Conservation (phyloP, 768 basidiomycete genomes). For the Ramaria sp. region DNA sequence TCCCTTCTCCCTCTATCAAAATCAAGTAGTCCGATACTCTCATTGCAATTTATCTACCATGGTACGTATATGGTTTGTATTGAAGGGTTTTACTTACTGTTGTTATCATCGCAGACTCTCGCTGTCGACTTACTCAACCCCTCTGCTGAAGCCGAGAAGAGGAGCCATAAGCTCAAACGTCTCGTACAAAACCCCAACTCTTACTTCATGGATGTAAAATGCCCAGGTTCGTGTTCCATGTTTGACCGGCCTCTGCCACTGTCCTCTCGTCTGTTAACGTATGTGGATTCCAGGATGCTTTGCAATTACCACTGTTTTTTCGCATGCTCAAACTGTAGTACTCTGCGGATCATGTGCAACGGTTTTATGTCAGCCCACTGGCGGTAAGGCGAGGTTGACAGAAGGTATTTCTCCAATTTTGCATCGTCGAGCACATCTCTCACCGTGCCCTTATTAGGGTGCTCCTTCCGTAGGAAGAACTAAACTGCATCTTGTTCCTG, state of each 20-base stretch:
- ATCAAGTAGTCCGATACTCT: background rate
- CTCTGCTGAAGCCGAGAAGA: constrained; percentile 72
- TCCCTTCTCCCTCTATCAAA: background rate
- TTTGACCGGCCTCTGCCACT: constrained; percentile 15
- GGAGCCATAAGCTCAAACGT: constrained; percentile 97
- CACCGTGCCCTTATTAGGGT: constrained; percentile 42
- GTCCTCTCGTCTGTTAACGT: too few species aligned
- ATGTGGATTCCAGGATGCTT: constrained; percentile 61
- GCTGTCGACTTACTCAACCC: constrained; percentile 98
- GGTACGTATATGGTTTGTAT: background rate
- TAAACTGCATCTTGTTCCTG: constrained; percentile 22
- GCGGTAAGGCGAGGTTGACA: constrained; percentile 95
- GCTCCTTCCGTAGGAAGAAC: constrained; percentile 97
- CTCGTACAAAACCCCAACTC: constrained; percentile 98
- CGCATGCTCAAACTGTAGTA: constrained; percentile 97
- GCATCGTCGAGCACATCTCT: constrained; percentile 10
- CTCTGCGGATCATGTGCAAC: constrained; percentile 87
- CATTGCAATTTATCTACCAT: constrained; percentile 1
- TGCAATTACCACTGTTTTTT: constrained; percentile 95
- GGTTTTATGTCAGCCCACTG: constrained; percentile 95
- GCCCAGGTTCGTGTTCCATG: constrained; percentile 57
- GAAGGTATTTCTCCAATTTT: constrained; percentile 58
- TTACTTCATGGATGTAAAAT: constrained; percentile 99
- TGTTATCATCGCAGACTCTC: constrained; percentile 54
- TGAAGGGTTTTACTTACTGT: background rate